These are phyloP conservation scores for Cucumis hystrix DNA, from an alignment of 306 rosid species.

Conservation along the genomic window DNA sequence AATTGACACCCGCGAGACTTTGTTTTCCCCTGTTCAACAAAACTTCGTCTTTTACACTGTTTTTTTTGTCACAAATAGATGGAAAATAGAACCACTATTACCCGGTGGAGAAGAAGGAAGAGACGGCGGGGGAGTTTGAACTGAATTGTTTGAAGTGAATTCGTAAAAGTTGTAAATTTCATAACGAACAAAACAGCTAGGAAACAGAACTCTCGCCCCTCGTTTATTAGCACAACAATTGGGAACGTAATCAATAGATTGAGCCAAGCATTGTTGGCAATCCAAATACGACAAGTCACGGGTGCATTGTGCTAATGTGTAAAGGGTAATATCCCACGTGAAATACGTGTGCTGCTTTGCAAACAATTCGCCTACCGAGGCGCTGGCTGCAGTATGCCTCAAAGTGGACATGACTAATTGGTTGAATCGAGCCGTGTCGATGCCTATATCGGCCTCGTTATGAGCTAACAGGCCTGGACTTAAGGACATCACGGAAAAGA, in stretches of 20 bases:
- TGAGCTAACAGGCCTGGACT: neutral
- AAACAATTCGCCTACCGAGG: neutral
- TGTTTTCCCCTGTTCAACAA: neutral
- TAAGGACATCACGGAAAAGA: neutral
- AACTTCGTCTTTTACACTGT: too few relatives aligned
- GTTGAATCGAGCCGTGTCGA: neutral
- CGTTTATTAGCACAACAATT: neutral
- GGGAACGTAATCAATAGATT: neutral
- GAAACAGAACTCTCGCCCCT: constrained; percentile 10
- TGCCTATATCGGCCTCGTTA: neutral
- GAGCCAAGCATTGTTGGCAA: constrained; percentile 8
- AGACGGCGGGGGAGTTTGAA: neutral
- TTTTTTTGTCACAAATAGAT: too few relatives aligned
- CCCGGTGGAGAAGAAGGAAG: neutral
- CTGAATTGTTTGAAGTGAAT: too few relatives aligned
- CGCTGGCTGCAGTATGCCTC: neutral
- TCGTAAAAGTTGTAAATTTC: neutral
- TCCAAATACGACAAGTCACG: neutral
- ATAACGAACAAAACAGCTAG: constrained; percentile 22
- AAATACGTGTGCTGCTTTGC: neutral
- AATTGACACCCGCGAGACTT: neutral
- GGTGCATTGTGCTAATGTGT: constrained; percentile 21
- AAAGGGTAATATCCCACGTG: neutral
- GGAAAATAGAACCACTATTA: too few relatives aligned
- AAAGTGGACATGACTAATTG: neutral